Base-by-base conservation (phyloP, 176 grass and related monocot species). In the Dactylis glomerata region DNA sequence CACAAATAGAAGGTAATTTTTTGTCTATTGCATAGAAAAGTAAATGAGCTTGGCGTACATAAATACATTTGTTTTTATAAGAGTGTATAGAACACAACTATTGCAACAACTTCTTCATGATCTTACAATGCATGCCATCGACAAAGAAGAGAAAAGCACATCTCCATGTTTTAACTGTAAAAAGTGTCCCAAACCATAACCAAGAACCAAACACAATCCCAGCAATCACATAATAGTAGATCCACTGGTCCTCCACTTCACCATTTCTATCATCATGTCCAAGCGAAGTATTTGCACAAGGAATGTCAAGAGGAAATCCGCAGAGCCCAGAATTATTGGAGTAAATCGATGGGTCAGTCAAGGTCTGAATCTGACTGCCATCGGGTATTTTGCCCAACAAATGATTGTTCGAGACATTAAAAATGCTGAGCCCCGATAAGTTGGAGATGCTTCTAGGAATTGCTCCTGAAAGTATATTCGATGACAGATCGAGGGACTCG, bases 381-480 rank as follows among this genome's bases (percentile, higher is more conserved):
- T 26, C 15, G 34, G 34, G 34, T 36, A 36, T 36, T 5, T 36
- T 36, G 5, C 34, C 34, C 34, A 5, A 36, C 34, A 75, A 22
- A 22, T 4, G 16, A 33, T 52, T 75, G 45, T 32, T 75, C 5
- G 72, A 75, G 47, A 75, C 27, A 19, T 75, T 75, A 24, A 75
- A 8, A 8, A 3, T 51, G 27, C 15, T 33, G 1, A 89, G 56
- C 7, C 31, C 58, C 6, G 85, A 58, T 17, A 89, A 37, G 20
- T 59, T 68, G 12, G 42, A 89, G n/a, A 69, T 81, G n/a, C 24
- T 10, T 2, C 37, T 27, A 61, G 86, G 86, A 67, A 92, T 92
- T 23, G 23, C 22, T 22, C 87, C 68, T 26, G 59, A 77, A 65
- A 92, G 58, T 26, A 47, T 73, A 85, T 85, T 87, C 5, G 69